Evolutionary conservation across 345 rosid species (phyloP), one percentile per base, ranked within the genome.

Genomic region (Linum lewisii): DNA sequence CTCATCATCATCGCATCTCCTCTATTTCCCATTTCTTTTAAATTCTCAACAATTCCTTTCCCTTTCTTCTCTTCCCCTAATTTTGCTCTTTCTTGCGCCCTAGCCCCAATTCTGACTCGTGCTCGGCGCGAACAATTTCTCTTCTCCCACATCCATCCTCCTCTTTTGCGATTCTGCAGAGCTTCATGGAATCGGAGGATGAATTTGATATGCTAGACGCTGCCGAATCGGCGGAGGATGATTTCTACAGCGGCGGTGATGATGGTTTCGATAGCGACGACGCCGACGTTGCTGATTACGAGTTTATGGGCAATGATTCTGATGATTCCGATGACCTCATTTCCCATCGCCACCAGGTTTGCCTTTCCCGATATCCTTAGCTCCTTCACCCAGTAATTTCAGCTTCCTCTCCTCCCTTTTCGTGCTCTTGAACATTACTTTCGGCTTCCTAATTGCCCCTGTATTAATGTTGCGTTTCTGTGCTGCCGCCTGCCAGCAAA

Each of bases 181-280:
- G 47, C 47, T 5, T 42, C 47, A 76, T 79, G 83, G 83, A 74
- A 29, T 79, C 83, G 47, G 81, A 82, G 67, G 81, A 82, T 20
- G 83, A 82, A 8, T 37, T 69, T 57, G 78, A 79, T 57, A 79
- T 82, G 84, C 79, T 74, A 6, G 84, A 82, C 54, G 77, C 81
- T 21, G 73, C 73, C 64, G 82, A 77, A 60, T 80, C 84, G 1
- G 89, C 73, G 37, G 90, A 84, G 51, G 95, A 87, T 44, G 87
- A 79, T 73, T 85, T 83, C 81, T 88, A 88, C 69, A 81, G 90
- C 72, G 92, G 90, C 65, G 81, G 79, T 36, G 92, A 79, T 19
- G 89, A 78, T 62, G 79, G 76, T 16, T 66, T 60, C 49, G 86
- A 76, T 53, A 72, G 69, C 71, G 82, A 82, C 21, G 81, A 75